A percentile compares a stretch with the other conserved stretches of the same genome.
phyloP scores from a whole-genome alignment of 164 flowering plant genomes.

The Aristolochia californica region DNA sequence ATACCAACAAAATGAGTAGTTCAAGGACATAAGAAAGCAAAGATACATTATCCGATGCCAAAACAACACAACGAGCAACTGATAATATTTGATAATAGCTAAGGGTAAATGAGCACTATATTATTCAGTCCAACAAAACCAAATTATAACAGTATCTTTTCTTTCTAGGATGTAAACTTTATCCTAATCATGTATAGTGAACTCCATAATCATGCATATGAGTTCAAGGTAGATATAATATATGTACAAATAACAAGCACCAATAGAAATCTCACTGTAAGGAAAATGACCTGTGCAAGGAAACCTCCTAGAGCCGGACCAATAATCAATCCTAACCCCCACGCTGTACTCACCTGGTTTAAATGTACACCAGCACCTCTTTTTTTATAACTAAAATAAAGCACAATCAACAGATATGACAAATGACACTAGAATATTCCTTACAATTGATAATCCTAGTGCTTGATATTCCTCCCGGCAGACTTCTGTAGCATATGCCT shows the following conservation, averaged over 20 bases:
- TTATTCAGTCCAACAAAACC: no score
- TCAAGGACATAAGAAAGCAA: neutral
- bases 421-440: slow-evolving; percentile 1
- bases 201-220: no score
- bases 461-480: slow-evolving; percentile 45
- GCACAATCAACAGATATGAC: neutral
- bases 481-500: slow-evolving; percentile 68
- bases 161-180: no score
- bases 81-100: no score
- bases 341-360: slow-evolving; percentile 44
- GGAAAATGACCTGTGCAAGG: slow-evolving; percentile 41
- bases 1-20: neutral
- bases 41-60: neutral
- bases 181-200: no score
- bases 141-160: no score
- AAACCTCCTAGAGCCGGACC: slow-evolving; percentile 74
- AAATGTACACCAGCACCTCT: neutral
- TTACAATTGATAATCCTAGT: slow-evolving; percentile 44
- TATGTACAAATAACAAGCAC: no score
- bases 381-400: neutral
- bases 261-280: no score
- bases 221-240: no score
- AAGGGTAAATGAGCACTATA: no score
- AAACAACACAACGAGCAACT: no score
- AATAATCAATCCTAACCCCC: slow-evolving; percentile 56